Conservation (phyloP, 768 basidiomycete species). For the Russula olivacea region DNA sequence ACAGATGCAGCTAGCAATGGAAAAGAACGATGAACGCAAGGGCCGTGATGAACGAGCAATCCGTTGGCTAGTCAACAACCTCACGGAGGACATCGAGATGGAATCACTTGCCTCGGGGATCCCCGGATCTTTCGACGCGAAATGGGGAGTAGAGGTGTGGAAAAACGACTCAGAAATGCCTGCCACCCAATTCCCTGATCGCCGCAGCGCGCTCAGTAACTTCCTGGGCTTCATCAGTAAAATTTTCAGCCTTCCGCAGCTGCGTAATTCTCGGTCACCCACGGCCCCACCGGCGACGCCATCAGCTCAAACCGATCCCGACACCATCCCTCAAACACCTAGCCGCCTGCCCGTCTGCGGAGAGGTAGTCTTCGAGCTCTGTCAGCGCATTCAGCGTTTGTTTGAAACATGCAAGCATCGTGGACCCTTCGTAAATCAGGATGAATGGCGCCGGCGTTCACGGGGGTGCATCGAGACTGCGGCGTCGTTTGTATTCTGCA, state of each 20-base stretch:
- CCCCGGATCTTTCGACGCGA: constrained; percentile 12
- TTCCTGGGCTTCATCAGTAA: neutral
- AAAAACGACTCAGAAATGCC: neutral
- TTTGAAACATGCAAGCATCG: constrained; percentile 15
- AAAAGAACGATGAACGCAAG: constrained; percentile 3
- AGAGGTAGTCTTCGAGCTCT: neutral
- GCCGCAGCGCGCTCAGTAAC: neutral
- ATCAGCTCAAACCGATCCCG: neutral
- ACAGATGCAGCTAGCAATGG: constrained; percentile 21
- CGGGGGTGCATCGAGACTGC: neutral
- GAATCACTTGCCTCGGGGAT: constrained; percentile 17
- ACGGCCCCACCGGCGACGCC: neutral
- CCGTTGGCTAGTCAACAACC: constrained; percentile 6
- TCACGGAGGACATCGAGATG: constrained; percentile 16
- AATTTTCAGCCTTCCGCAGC: neutral
- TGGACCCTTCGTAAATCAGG: neutral
- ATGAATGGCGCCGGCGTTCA: constrained; percentile 7
- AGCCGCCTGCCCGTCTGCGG: neutral
- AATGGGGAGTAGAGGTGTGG: constrained; percentile 14
- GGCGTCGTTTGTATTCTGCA: constrained; percentile 13
- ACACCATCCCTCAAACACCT: neutral
- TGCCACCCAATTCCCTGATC: neutral
- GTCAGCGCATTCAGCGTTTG: constrained; percentile 10
- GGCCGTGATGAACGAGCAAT: constrained; percentile 19
- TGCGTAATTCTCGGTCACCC: neutral